A percentile compares a stretch with the other conserved stretches of the same genome.
These are phyloP conservation scores for Domatiomyces catenatus DNA, from an alignment of 2,329 filamentous ascomycete genomes.

Conservation along the genomic window DNA sequence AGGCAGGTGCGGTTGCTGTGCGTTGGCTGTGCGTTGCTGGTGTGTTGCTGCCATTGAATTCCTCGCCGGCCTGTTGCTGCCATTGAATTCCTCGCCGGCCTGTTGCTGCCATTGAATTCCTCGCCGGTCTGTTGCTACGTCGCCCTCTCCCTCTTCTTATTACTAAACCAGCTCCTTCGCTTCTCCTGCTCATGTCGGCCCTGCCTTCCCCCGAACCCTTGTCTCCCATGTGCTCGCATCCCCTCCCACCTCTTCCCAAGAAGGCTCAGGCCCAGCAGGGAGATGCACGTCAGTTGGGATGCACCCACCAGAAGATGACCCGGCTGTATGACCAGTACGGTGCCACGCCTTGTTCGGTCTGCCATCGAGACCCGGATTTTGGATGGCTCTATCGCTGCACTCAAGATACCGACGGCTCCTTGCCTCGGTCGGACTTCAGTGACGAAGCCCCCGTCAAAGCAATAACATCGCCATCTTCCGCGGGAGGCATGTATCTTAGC, in stretches of 20 bases:
- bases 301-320: slow-evolving; percentile 55
- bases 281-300: slow-evolving; percentile 22
- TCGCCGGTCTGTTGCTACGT: neutral
- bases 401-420: slow-evolving; percentile 41
- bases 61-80: no score
- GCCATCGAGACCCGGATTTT: slow-evolving; percentile 39
- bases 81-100: no score
- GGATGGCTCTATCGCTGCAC: slow-evolving; percentile 64
- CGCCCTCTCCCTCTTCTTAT: neutral
- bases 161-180: neutral
- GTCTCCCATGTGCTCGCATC: neutral
- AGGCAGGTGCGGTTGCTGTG: neutral
- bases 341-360: slow-evolving; percentile 41
- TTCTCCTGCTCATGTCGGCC: neutral
- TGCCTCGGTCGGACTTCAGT: slow-evolving; percentile 22
- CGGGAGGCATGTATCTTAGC: slow-evolving; percentile 18
- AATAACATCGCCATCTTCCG: neutral
- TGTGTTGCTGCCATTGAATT: no score
- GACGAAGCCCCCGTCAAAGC: neutral
- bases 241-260: neutral
- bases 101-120: no score
- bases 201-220: neutral
- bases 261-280: neutral
- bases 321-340: slow-evolving; percentile 40
- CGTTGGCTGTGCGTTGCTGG: neutral